These are phyloP conservation scores for Moniliophthora roreri DNA, from an alignment of 1,284 basidiomycete species.

Conservation along the genomic window DNA sequence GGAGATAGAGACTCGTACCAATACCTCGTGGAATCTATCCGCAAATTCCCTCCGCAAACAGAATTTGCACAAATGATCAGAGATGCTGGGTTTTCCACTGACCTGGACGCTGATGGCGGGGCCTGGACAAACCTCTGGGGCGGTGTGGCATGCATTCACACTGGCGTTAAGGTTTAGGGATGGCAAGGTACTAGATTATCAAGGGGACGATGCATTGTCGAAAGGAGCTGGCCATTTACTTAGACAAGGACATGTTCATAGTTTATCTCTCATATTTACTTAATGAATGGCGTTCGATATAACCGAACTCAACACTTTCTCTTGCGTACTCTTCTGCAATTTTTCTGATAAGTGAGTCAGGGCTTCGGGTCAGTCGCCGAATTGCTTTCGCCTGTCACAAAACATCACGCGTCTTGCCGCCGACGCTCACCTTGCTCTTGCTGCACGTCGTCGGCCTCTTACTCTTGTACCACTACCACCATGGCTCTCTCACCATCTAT, in stretches of 20 bases:
- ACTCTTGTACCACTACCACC: slow-evolving; percentile 4
- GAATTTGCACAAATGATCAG: slow-evolving; percentile 91
- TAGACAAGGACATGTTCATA: neutral
- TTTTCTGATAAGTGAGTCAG: too few species aligned
- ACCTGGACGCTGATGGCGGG: slow-evolving; percentile 79
- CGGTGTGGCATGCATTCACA: slow-evolving; percentile 85
- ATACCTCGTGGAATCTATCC: slow-evolving; percentile 97
- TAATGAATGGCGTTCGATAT: neutral
- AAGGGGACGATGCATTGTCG: too few species aligned
- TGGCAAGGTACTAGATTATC: neutral
- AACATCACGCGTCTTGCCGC: neutral
- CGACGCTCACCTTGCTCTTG: neutral
- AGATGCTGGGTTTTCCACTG: slow-evolving; percentile 83
- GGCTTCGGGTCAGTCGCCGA: neutral
- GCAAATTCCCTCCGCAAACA: slow-evolving; percentile 88
- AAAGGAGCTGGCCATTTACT: too few species aligned
- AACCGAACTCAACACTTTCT: too few species aligned
- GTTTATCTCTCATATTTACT: neutral
- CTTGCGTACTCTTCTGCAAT: too few species aligned
- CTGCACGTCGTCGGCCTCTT: neutral
- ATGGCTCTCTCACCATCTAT: slow-evolving; percentile 20
- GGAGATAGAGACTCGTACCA: slow-evolving; percentile 96
- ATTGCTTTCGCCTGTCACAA: neutral
- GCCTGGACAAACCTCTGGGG: slow-evolving; percentile 88
- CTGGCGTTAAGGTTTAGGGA: slow-evolving; percentile 72